Evolutionary conservation across 306 rosid genomes (phyloP).

Genomic region (Acmispon strigosus): DNA sequence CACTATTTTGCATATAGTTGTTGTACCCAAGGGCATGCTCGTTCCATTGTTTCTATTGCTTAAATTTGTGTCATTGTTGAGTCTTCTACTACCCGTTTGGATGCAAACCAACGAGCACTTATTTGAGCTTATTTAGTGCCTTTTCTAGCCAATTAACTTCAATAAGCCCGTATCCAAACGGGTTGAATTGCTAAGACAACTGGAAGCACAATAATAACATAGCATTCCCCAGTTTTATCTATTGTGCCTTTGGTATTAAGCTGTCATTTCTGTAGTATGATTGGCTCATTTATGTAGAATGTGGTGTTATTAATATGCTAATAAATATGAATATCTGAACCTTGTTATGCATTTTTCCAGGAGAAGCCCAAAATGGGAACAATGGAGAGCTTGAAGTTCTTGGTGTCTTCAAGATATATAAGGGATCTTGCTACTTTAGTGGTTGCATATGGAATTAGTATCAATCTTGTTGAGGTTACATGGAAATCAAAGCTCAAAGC

Average conservation of each 20-base stretch:
- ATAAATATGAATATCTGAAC: not conserved
- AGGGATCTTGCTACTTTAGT: constrained; percentile 98
- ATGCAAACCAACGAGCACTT: too few relatives aligned
- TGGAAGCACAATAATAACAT: not conserved
- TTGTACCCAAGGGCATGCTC: not conserved
- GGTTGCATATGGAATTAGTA: constrained; percentile 98
- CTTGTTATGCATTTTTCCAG: constrained; percentile 35
- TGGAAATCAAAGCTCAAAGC: constrained; percentile 99
- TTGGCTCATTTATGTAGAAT: not conserved
- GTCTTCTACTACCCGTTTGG: too few relatives aligned
- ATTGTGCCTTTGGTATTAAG: not conserved
- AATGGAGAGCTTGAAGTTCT: constrained; percentile 97
- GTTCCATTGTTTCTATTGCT: not conserved
- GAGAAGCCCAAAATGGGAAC: constrained; percentile 96
- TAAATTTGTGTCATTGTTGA: not conserved
- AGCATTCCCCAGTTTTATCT: not conserved
- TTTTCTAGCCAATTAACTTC: too few relatives aligned
- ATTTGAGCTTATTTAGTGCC: too few relatives aligned
- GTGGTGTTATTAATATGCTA: not conserved
- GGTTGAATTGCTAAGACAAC: not conserved
- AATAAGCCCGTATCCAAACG: too few relatives aligned
- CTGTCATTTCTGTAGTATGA: not conserved
- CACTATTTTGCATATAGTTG: not conserved
- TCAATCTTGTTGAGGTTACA: constrained; percentile 97
- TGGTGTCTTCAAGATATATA: constrained; percentile 87